phyloP scores from a whole-genome alignment of 352 stramenopile species.

The Bremia lactucae region DNA sequence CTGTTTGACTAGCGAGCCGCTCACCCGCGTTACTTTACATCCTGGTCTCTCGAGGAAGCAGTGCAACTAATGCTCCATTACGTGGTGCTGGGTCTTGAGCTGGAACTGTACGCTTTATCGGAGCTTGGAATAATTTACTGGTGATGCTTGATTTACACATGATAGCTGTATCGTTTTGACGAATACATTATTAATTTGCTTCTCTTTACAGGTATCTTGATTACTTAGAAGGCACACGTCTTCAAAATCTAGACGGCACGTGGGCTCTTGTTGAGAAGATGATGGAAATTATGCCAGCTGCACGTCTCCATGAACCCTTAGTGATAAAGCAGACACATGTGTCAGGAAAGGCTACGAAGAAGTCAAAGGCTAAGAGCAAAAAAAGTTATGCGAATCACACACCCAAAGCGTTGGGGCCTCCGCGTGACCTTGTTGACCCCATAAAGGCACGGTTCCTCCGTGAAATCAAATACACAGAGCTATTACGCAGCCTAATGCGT shows the following conservation, averaged over 20 bases:
- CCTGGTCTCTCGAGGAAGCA: slow-evolving; percentile 68
- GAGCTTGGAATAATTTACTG: slow-evolving; percentile 73
- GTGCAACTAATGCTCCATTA: slow-evolving; percentile 74
- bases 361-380: slow-evolving; percentile 30
- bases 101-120: slow-evolving; percentile 65
- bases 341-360: slow-evolving; percentile 23
- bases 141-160: slow-evolving; percentile 13
- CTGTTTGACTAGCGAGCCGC: slow-evolving; percentile 72
- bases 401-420: neutral
- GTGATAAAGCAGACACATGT: slow-evolving; percentile 1
- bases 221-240: slow-evolving; percentile 70
- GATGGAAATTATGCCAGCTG: slow-evolving; percentile 44
- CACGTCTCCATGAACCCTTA: slow-evolving; percentile 5
- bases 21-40: slow-evolving; percentile 75
- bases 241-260: slow-evolving; percentile 73
- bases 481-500: slow-evolving; percentile 59
- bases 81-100: slow-evolving; percentile 56
- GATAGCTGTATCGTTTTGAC: neutral
- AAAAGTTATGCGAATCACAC: slow-evolving; percentile 15
- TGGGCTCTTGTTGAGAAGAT: slow-evolving; percentile 80
- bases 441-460: slow-evolving; percentile 53
- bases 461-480: slow-evolving; percentile 74
- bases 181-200: slow-evolving; percentile 1
- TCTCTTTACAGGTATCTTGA: slow-evolving; percentile 53
- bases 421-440: slow-evolving; percentile 22